Evolutionary conservation across 106 monocot species (phyloP).

Genomic region (Phalaenopsis equestris): DNA sequence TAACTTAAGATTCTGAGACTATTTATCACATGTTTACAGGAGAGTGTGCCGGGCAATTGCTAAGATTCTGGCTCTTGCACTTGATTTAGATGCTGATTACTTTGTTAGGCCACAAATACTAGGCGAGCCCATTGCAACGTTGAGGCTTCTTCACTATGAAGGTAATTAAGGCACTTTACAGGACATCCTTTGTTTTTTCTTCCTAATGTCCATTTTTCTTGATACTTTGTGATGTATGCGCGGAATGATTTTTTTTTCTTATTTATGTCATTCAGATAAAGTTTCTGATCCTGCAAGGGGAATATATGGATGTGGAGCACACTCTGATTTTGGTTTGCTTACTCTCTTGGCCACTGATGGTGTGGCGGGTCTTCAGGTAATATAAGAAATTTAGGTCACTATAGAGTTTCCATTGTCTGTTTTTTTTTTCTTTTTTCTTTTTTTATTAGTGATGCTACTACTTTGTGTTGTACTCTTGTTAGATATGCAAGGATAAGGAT

Average conservation of each 20-base stretch:
- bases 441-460: neutral
- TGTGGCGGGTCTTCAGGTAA: conserved; percentile 87
- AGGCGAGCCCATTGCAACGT: conserved; percentile 71
- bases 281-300: conserved; percentile 67
- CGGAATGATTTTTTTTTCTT: neutral
- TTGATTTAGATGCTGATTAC: conserved; percentile 60
- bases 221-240: neutral
- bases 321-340: conserved; percentile 90
- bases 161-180: conserved; percentile 35
- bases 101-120: conserved; percentile 80
- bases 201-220: too few species aligned
- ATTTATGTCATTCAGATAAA: conserved; percentile 34
- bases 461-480: neutral
- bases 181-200: conserved; percentile 14
- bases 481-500: conserved; percentile 95
- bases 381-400: neutral
- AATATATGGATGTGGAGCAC: conserved; percentile 89
- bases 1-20: neutral
- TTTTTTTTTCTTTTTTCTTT: neutral
- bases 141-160: conserved; percentile 90
- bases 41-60: conserved; percentile 68
- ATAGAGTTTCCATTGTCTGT: neutral
- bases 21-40: conserved; percentile 26
- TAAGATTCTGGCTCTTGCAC: conserved; percentile 83
- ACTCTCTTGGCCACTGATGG: conserved; percentile 91